phyloP scores from a whole-genome alignment of 257 asterid genomes.

The Verbena officinalis region DNA sequence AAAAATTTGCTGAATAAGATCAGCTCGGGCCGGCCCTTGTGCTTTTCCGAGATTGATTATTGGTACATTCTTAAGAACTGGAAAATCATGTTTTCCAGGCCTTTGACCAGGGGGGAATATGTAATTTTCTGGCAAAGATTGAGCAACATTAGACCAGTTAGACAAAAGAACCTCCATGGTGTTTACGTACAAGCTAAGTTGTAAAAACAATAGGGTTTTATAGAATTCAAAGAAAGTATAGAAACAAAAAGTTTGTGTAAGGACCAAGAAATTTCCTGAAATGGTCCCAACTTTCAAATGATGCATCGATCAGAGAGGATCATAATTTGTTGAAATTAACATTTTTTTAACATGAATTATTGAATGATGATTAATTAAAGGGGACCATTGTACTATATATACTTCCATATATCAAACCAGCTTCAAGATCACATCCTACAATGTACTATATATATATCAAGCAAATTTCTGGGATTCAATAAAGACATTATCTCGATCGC shows the following conservation, averaged over 20 bases:
- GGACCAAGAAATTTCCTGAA: not conserved
- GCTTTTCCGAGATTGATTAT: slow-evolving; percentile 42
- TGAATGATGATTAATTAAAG: slow-evolving; percentile 1
- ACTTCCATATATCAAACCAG: not conserved
- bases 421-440: not conserved
- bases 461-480: not conserved
- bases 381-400: slow-evolving; percentile 27
- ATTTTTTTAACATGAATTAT: not conserved
- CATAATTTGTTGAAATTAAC: not conserved
- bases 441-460: not conserved
- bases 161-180: slow-evolving; percentile 55
- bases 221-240: not conserved
- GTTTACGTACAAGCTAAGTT: not conserved
- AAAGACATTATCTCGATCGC: not conserved
- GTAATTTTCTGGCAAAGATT: slow-evolving; percentile 51
- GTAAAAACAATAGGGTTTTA: not conserved
- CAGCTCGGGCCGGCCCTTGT: slow-evolving; percentile 24
- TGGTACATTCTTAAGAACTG: slow-evolving; percentile 40
- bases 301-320: not conserved
- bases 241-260: not conserved
- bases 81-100: slow-evolving; percentile 49
- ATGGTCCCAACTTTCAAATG: slow-evolving; percentile 14
- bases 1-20: slow-evolving; percentile 37
- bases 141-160: slow-evolving; percentile 41
- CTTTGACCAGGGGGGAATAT: slow-evolving; percentile 51